A percentile compares a stretch with the other conserved stretches of the same genome.
phyloP scores from a whole-genome alignment of 2,329 filamentous ascomycete species.

The Fusarium pseudograminearum region DNA sequence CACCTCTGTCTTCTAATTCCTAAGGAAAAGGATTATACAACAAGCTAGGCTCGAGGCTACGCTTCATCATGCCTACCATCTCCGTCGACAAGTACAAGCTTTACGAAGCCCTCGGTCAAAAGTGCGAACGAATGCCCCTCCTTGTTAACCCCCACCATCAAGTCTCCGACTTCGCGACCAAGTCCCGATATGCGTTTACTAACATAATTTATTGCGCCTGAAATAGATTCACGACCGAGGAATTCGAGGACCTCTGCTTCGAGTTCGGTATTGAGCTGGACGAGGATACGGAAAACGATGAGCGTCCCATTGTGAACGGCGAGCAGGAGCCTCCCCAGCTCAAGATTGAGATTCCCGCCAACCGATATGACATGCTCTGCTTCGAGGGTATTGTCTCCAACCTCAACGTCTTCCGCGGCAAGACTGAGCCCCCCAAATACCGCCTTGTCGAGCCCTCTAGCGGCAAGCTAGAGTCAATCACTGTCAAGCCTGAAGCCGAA shows the following conservation, averaged over 20 bases:
- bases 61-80: constrained; percentile 87
- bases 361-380: constrained; percentile 94
- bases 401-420: constrained; percentile 92
- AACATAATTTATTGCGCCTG: constrained; percentile 27
- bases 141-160: constrained; percentile 37
- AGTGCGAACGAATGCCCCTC: constrained; percentile 65
- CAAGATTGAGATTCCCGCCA: constrained; percentile 98
- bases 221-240: constrained; percentile 84
- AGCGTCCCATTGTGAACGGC: constrained; percentile 79
- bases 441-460: constrained; percentile 76
- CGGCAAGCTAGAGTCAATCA: constrained; percentile 83
- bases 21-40: constrained; percentile 28
- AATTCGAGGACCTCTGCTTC: constrained; percentile 98
- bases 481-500: constrained; percentile 78
- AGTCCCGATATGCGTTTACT: constrained; percentile 22
- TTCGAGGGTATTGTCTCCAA: constrained; percentile 97
- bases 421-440: constrained; percentile 82
- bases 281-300: constrained; percentile 86
- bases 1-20: constrained; percentile 31
- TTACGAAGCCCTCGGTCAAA: constrained; percentile 89
- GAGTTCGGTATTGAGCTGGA: constrained; percentile 98
- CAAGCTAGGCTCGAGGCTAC: constrained; percentile 41
- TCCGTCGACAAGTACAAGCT: constrained; percentile 95
- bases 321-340: constrained; percentile 90
- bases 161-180: constrained; percentile 36